These are phyloP conservation scores for Pelargonium myrrhifolium DNA, from an alignment of 441 rosid species.

Conservation along the genomic window DNA sequence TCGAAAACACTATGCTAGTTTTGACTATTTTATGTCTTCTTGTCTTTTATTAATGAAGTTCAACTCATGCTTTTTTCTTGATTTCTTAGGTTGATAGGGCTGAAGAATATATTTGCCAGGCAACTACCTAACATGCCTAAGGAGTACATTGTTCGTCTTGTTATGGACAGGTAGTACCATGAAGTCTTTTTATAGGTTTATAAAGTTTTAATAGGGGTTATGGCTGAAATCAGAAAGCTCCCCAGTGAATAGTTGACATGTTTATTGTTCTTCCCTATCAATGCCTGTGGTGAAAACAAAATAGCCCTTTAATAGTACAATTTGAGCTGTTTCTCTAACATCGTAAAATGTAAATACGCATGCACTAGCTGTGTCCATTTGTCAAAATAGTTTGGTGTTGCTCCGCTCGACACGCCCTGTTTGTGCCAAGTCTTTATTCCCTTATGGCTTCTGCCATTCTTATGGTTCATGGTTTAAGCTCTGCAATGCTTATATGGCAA, in stretches of 20 bases:
- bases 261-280: too few relatives aligned
- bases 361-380: too few relatives aligned
- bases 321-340: neutral
- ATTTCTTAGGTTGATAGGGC: constrained; percentile 76
- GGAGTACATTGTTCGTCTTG: constrained; percentile 97
- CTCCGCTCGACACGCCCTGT: too few relatives aligned
- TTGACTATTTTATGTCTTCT: neutral
- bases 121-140: constrained; percentile 99
- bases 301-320: too few relatives aligned
- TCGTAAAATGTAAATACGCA: neutral
- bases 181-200: constrained; percentile 6
- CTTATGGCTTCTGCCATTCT: too few relatives aligned
- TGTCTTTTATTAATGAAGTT: constrained; percentile 3
- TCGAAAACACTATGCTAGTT: neutral
- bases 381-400: too few relatives aligned
- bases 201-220: neutral
- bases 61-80: constrained; percentile 8
- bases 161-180: constrained; percentile 82
- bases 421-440: too few relatives aligned
- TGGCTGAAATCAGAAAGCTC: neutral
- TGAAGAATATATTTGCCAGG: constrained; percentile 95
- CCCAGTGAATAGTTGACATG: too few relatives aligned
- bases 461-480: too few relatives aligned
- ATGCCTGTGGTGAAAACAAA: too few relatives aligned
- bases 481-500: neutral